These are phyloP conservation scores for Phaeoacremonium minimum DNA, from an alignment of 2,329 filamentous ascomycete species.

Conservation along the genomic window DNA sequence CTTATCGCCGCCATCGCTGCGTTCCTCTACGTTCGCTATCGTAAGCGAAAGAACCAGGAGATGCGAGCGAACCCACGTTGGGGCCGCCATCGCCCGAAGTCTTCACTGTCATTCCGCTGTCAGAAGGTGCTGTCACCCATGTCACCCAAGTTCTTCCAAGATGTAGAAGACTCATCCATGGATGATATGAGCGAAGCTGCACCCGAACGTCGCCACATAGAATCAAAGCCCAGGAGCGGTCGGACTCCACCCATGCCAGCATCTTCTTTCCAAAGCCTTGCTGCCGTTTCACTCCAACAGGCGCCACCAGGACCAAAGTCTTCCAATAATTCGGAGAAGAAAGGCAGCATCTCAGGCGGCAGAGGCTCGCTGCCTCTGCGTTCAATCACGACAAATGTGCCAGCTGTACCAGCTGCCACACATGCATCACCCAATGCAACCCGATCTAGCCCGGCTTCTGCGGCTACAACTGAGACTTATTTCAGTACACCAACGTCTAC, in stretches of 20 bases:
- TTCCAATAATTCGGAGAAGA: no score
- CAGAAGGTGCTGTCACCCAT: slow-evolving; percentile 37
- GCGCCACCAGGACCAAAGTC: no score
- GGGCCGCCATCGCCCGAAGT: slow-evolving; percentile 28
- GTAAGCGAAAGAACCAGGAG: slow-evolving; percentile 35
- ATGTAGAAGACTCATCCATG: slow-evolving; percentile 1
- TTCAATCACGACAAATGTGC: background rate
- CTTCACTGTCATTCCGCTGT: slow-evolving; percentile 47
- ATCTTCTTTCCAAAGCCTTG: slow-evolving; percentile 1
- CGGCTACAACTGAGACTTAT: background rate
- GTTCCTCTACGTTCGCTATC: slow-evolving; percentile 37
- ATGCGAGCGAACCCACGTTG: slow-evolving; percentile 20
- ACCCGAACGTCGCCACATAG: slow-evolving; percentile 5
- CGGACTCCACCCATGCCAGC: no score
- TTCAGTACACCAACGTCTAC: background rate
- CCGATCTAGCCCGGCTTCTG: background rate
- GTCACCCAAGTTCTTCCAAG: slow-evolving; percentile 29
- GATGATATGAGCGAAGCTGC: background rate
- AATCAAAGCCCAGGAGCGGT: slow-evolving; percentile 5
- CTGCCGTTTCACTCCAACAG: background rate
- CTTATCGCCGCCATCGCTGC: slow-evolving; percentile 29
- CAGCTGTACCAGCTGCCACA: background rate
- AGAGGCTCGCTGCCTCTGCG: background rate
- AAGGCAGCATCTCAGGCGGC: background rate
- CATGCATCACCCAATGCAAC: background rate